Conservation (phyloP, 257 asterid species). For the Solanum gracilifrons region DNA sequence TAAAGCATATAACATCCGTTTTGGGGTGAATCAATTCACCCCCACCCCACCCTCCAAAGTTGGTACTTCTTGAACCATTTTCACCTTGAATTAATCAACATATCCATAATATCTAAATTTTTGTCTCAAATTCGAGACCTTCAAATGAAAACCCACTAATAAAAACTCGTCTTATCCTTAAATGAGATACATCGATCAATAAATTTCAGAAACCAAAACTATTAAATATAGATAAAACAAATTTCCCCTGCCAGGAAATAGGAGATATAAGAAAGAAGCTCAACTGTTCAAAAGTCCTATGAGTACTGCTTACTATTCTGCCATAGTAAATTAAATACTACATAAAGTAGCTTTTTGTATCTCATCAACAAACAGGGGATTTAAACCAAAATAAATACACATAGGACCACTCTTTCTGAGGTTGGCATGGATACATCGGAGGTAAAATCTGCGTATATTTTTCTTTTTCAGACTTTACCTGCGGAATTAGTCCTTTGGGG, state of each 20-base stretch:
- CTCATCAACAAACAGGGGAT: neutral
- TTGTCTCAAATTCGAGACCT: neutral
- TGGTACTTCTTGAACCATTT: too few relatives aligned
- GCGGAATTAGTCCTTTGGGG: neutral
- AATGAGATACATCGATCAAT: neutral
- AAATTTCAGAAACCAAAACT: neutral
- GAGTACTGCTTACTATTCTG: neutral
- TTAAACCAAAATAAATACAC: neutral
- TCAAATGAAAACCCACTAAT: neutral
- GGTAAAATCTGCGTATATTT: neutral
- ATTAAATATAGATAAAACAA: neutral
- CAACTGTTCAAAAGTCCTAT: neutral
- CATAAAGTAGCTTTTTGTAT: constrained; percentile 26
- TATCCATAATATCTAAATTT: neutral
- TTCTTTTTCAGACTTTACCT: neutral
- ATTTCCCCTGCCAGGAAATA: neutral
- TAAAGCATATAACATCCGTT: too few relatives aligned
- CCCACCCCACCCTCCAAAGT: too few relatives aligned
- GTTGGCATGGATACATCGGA: neutral
- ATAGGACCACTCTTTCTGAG: neutral
- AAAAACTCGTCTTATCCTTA: neutral
- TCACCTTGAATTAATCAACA: too few relatives aligned
- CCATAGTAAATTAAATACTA: constrained; percentile 19
- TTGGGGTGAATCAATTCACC: too few relatives aligned
- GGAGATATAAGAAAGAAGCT: neutral